Evolutionary conservation across 495 filamentous ascomycete species (phyloP), one percentile per base, ranked within the genome.

Genomic region (Lasiosphaeria hispida): DNA sequence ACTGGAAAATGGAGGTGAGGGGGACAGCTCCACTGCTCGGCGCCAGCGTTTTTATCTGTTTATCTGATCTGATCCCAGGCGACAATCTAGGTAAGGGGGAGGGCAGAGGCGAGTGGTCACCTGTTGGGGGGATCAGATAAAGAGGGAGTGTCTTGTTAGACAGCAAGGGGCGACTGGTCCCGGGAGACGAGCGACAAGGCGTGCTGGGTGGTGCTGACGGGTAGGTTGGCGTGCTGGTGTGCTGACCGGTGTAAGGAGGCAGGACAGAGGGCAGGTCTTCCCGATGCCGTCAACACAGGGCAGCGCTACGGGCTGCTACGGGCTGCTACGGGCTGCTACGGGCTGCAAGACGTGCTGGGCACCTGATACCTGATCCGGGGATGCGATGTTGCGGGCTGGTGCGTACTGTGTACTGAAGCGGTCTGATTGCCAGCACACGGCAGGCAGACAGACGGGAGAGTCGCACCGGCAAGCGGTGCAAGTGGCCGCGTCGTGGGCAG

Each of bases 341-440:
- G 38, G 3, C 10, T 10, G 36, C 36, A 18, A 44, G 41, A n/a
- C n/a, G n/a, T n/a, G 41, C 41, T 44, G 41, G 41, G 41, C 41
- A n/a, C 41, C 19, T 44, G n/a, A n/a, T n/a, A n/a, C n/a, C n/a
- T n/a, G n/a, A n/a, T n/a, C n/a, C n/a, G n/a, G n/a, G n/a, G n/a
- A n/a, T n/a, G n/a, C 23, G 5, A 30, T 30, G 23, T 30, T 30
- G 23, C 23, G 23, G 23, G 23, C 23, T 30, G 23, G 2, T 45
- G 18, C 9, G 43, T 18, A 19, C 43, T 45, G 43, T 10, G 15
- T 13, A 45, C 30, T 45, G 17, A 10, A 45, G 43, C 43, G 43
- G 17, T 45, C 43, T 45, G 43, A 45, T 45, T 45, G 43, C 43
- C 43, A 19, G 43, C 7, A 45, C 43, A 45, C 17, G 43, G 43